Evolutionary conservation across 495 filamentous ascomycete genomes (phyloP), one percentile per base, ranked within the genome.

Genomic region (Rusavskia elegans): DNA sequence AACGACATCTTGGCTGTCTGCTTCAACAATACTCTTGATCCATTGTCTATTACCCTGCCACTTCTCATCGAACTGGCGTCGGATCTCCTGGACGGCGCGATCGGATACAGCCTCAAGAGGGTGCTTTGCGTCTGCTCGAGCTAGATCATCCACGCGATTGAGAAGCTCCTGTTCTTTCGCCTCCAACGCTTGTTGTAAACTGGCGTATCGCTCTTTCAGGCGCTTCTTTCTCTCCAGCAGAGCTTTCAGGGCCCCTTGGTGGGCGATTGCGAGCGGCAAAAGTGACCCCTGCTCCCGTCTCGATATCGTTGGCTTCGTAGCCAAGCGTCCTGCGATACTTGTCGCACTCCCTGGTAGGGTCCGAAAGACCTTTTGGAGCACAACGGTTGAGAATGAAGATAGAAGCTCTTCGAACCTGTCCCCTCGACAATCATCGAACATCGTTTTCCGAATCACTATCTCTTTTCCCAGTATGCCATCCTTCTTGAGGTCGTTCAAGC

Each of bases 401-500:
- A 94, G 71, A 1, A 90, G 65, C 65, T 95, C 87, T 61, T 86
- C 84, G 51, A 87, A 74, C 55, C 85, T 77, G 53, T 87, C 85
- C 30, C 85, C 86, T 56, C 81, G 85, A 68, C 89, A 95, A 55
- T 95, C 87, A 63, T 95, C 89, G 52, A 95, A 69, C 85, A 93
- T 90, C 0, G 84, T 87, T 67, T 90, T 94, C 40, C 89, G 79
- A 38, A 94, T 67, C 5, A 87, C 77, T 0, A 75, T 74, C 62
- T 93, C 87, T 48, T 82, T 76, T 10, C 85, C 84, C 19, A 94
- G 69, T 1, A 85, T 73, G 10, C 86, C 87, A 74, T 80, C 85
- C 66, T 88, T 93, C 73, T 93, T 94, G 48, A 85, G 70, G 30
- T 88, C 82, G 52, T 84, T 82, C 37, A 95, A 71, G 45, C 73